phyloP scores from a whole-genome alignment of 768 basidiomycete genomes.

The Obba rivulosa region DNA sequence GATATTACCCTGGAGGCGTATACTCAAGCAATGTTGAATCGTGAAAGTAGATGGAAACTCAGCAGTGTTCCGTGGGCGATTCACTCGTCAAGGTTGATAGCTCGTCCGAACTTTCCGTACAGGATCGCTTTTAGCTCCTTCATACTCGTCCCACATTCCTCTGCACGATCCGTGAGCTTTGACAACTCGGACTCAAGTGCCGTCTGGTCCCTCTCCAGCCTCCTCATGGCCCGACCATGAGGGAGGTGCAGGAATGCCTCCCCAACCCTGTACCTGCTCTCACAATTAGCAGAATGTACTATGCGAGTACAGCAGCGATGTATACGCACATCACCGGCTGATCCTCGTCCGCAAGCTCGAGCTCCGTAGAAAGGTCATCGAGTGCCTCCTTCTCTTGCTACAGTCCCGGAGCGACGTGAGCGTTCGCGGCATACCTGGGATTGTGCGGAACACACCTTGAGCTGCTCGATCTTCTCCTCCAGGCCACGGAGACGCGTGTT shows the following conservation, averaged over 20 bases:
- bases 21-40: too few relatives aligned
- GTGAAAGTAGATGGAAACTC: background rate
- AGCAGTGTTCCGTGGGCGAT: background rate
- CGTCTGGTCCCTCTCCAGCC: conserved; percentile 66
- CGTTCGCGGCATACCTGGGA: background rate
- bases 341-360: conserved; percentile 87
- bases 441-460: conserved; percentile 53
- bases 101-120: conserved; percentile 89
- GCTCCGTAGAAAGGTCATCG: conserved; percentile 81
- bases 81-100: conserved; percentile 88
- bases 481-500: conserved; percentile 72
- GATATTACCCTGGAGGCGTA: too few relatives aligned
- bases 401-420: background rate
- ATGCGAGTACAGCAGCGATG: background rate
- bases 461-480: conserved; percentile 62
- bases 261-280: conserved; percentile 79
- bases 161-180: conserved; percentile 42
- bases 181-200: conserved; percentile 52
- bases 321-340: conserved; percentile 64
- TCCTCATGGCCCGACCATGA: conserved; percentile 60
- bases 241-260: conserved; percentile 84
- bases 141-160: conserved; percentile 71
- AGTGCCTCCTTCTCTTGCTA: conserved; percentile 95
- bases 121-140: conserved; percentile 71
- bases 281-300: background rate